Evolutionary conservation across 805 yeast species (phyloP).

Genomic region (Pichia membranifaciens): DNA sequence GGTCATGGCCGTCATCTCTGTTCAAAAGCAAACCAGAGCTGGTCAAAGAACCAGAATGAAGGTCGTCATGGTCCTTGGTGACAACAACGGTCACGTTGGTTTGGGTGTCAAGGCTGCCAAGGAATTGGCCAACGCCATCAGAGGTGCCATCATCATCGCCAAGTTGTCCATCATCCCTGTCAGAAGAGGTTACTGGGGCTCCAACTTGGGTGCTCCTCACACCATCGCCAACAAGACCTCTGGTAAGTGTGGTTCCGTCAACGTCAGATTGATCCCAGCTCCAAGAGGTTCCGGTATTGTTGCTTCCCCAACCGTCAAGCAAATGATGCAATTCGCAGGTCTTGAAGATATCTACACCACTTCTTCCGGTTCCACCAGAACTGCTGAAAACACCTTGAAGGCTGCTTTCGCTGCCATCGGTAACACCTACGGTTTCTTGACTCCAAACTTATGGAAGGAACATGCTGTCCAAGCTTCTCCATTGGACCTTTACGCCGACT

Average conservation of each 20-base stretch:
- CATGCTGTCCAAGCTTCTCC: conserved; percentile 85
- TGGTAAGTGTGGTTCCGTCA: conserved; percentile 99
- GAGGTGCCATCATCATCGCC: conserved; percentile 99
- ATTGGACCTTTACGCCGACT: conserved; percentile 85
- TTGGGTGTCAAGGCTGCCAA: conserved; percentile 99
- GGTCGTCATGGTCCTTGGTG: conserved; percentile 99
- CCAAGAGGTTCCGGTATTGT: conserved; percentile 99
- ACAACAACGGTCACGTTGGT: conserved; percentile 99
- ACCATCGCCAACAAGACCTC: conserved; percentile 96
- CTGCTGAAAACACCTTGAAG: conserved; percentile 99
- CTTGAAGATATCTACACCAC: conserved; percentile 99
- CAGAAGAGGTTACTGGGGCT: conserved; percentile 99
- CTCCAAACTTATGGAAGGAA: conserved; percentile 97
- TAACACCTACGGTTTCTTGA: conserved; percentile 99
- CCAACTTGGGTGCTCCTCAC: conserved; percentile 99
- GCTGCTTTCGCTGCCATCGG: conserved; percentile 99
- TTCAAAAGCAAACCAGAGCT: conserved; percentile 99
- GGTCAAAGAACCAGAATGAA: conserved; percentile 99
- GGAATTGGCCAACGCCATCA: conserved; percentile 99
- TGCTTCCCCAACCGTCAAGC: conserved; percentile 99
- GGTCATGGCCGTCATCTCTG: conserved; percentile 99
- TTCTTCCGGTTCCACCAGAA: conserved; percentile 98
- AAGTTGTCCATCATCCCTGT: conserved; percentile 98
- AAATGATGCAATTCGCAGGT: conserved; percentile 98
- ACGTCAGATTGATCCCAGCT: conserved; percentile 98